These are phyloP conservation scores for Chrysosporium queenslandicum DNA, from an alignment of 2,329 filamentous ascomycete genomes.

Conservation along the genomic window DNA sequence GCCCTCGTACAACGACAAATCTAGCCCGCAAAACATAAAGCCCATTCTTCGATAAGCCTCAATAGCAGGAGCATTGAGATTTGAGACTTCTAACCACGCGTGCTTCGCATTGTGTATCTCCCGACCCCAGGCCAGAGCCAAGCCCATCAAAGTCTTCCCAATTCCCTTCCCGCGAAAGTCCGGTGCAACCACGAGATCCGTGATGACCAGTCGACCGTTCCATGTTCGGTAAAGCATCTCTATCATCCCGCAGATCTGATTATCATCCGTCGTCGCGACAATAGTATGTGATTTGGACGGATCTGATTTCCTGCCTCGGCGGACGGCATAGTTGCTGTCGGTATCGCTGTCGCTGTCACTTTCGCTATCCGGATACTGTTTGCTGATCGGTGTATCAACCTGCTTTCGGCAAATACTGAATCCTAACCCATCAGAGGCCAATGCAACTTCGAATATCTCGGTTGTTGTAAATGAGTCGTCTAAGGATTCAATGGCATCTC, in stretches of 20 bases:
- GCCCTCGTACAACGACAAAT: slow-evolving; percentile 5
- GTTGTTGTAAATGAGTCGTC: slow-evolving; percentile 10
- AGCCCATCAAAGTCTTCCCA: slow-evolving; percentile 1
- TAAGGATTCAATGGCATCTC: background rate
- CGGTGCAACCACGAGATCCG: slow-evolving; percentile 2
- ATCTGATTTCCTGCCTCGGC: background rate
- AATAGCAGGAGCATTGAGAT: slow-evolving; percentile 10
- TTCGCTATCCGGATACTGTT: slow-evolving; percentile 1
- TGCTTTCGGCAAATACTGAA: background rate
- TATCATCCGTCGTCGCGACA: background rate
- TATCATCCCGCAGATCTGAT: slow-evolving; percentile 3
- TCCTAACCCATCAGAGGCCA: background rate
- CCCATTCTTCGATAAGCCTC: slow-evolving; percentile 8
- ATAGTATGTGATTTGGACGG: background rate
- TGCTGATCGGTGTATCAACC: background rate
- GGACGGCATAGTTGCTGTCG: background rate
- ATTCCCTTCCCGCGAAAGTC: slow-evolving; percentile 2
- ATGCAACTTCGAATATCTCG: background rate
- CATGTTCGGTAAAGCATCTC: slow-evolving; percentile 2
- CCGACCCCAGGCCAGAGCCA: slow-evolving; percentile 1
- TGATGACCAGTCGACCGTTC: slow-evolving; percentile 12
- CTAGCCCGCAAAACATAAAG: slow-evolving; percentile 9
- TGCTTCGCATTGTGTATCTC: slow-evolving; percentile 4
- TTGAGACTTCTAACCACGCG: slow-evolving; percentile 13
- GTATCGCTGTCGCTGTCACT: slow-evolving; percentile 2